These are phyloP conservation scores for Liriodendron chinense DNA, from an alignment of 164 flowering plant species.

Conservation along the genomic window DNA sequence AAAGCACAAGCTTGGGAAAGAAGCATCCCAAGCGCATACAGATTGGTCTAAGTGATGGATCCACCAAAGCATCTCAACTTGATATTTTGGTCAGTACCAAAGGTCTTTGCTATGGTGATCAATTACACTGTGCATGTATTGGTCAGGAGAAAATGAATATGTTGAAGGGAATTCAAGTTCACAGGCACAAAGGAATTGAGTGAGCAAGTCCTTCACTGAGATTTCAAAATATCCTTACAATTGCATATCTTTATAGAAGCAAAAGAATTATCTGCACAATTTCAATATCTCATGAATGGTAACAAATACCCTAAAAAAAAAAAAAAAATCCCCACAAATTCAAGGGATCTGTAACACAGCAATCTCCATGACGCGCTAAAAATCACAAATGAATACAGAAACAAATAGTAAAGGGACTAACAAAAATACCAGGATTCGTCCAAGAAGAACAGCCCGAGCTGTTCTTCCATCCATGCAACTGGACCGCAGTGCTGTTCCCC, in stretches of 20 bases:
- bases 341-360: conserved; percentile 40
- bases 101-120: too few species aligned
- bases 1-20: too few species aligned
- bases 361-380: conserved; percentile 38
- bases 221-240: neutral
- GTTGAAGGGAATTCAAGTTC: neutral
- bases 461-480: neutral
- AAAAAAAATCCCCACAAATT: conserved; percentile 23
- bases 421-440: conserved; percentile 9
- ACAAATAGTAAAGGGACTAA: conserved; percentile 11
- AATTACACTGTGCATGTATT: too few species aligned
- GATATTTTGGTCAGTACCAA: too few species aligned
- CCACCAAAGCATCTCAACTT: too few species aligned
- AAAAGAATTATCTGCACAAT: conserved; percentile 65
- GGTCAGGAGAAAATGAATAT: too few species aligned
- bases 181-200: neutral
- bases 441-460: conserved; percentile 16
- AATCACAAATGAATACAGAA: conserved; percentile 27
- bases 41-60: too few species aligned
- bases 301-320: conserved; percentile 39
- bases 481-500: neutral
- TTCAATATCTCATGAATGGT: conserved; percentile 50
- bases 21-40: too few species aligned
- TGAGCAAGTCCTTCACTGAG: neutral
- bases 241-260: neutral